Evolutionary conservation across 139 green algal genomes (phyloP).

Genomic region (Micromonas pusilla): DNA sequence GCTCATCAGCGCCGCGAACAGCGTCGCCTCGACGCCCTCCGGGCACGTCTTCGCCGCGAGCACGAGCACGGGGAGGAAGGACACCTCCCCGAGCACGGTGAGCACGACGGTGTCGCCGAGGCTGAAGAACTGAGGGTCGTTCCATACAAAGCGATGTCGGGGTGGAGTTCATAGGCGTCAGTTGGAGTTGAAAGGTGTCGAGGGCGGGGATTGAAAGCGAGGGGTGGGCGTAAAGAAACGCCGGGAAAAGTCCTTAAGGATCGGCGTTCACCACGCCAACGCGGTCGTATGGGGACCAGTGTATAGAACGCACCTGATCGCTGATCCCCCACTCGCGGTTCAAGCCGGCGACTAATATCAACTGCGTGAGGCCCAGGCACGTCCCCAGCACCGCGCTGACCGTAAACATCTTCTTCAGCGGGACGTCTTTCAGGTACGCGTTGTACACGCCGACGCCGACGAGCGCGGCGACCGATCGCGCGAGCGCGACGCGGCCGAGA

Average conservation of each 20-base stretch:
- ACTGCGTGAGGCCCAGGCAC: conserved; percentile 62
- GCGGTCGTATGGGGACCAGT: too few species aligned
- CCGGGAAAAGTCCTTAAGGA: too few species aligned
- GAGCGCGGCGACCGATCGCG: conserved; percentile 63
- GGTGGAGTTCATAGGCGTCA: too few species aligned
- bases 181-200: too few species aligned
- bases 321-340: conserved; percentile 49
- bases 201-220: too few species aligned
- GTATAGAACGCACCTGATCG: too few species aligned
- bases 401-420: conserved; percentile 59
- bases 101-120: conserved; percentile 86
- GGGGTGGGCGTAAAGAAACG: too few species aligned
- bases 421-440: conserved; percentile 63
- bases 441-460: conserved; percentile 64
- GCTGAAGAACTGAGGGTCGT: conserved; percentile 88
- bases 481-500: conserved; percentile 81
- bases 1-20: conserved; percentile 95
- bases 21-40: conserved; percentile 81
- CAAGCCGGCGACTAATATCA: conserved; percentile 62
- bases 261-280: too few species aligned
- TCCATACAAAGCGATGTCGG: too few species aligned
- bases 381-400: conserved; percentile 67
- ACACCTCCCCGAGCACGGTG: conserved; percentile 81
- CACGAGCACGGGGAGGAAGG: conserved; percentile 95
- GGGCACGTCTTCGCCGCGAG: conserved; percentile 66